Evolutionary conservation across 73 alveolate species (phyloP), one percentile per base, ranked within the genome.

Genomic region (Paramecium octaurelia): DNA sequence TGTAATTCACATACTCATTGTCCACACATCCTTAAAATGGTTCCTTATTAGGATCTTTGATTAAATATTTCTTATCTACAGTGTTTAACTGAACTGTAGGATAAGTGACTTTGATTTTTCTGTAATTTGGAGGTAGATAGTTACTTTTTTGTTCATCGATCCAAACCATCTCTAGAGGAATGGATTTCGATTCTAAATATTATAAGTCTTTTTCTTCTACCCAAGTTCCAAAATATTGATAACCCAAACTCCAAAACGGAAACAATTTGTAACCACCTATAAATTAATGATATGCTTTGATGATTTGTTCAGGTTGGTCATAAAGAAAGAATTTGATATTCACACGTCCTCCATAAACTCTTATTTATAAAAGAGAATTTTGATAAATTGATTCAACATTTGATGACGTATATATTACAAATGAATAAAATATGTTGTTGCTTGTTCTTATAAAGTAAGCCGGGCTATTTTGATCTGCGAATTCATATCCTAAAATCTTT

Each of bases 151-250:
- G 23, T 16, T 64, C 84, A 73, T 73, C 46, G 0, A 73, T 73
- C 59, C 59, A 73, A 12, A 73, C n/a, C 36, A 40, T 38, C 40
- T 73, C 87, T 21, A 73, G 18, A 16, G 87, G 87, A 4, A 73
- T 36, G 1, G 20, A 29, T 40, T 40, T 16, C 14, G 4, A n/a
- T 73, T 73, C 8, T 38, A 73, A 36, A 21, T 73, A 73, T 73
- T 73, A 4, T 9, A 73, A 36, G 8, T 73, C 87, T 38, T 36
- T 16, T 14, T 38, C 10, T 20, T 73, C n/a, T 2, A 73, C n/a
- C 57, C 59, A 36, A 4, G 20, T 94, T 24, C 99, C 99, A 93
- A 93, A 97, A 93, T 98, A 96, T 92, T 98, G 98, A 93, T 94
- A 95, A 2, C 97, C 98, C 27, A 92, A 31, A 48, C 93, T 76